A percentile compares a stretch with the other conserved stretches of the same genome.
Evolutionary conservation across 2,329 filamentous ascomycete species (phyloP).

Genomic region (Trichoderma sp.): DNA sequence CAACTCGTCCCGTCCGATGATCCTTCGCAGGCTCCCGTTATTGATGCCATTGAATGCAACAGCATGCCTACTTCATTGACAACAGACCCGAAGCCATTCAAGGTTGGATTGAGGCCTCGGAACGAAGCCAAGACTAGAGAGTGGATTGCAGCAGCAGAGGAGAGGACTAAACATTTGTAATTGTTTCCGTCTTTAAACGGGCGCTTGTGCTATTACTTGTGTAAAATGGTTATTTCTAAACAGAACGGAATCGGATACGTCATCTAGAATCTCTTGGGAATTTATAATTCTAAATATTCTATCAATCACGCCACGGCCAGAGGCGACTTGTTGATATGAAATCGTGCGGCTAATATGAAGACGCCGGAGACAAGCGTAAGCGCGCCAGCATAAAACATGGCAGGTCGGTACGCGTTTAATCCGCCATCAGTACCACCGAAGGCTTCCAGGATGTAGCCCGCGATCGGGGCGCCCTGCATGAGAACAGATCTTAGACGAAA

Average conservation of each 20-base stretch:
- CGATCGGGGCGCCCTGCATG: slow-evolving; percentile 57
- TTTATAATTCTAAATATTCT: too few relatives aligned
- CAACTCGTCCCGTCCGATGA: slow-evolving; percentile 52
- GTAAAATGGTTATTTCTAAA: not conserved
- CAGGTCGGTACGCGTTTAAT: slow-evolving; percentile 57
- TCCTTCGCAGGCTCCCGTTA: slow-evolving; percentile 52
- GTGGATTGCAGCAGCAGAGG: slow-evolving; percentile 59
- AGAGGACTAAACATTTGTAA: slow-evolving; percentile 50
- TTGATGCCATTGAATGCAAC: slow-evolving; percentile 62
- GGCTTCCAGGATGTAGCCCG: slow-evolving; percentile 59
- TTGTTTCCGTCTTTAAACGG: not conserved
- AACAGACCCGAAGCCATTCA: slow-evolving; percentile 66
- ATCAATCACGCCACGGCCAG: slow-evolving; percentile 34
- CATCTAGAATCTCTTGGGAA: not conserved
- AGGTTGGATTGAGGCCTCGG: slow-evolving; percentile 57
- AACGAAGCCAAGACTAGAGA: slow-evolving; percentile 49
- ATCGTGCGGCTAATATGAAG: slow-evolving; percentile 47
- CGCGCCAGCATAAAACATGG: slow-evolving; percentile 63
- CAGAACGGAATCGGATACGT: not conserved
- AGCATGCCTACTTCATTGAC: slow-evolving; percentile 61
- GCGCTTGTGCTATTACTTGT: not conserved
- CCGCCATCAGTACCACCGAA: slow-evolving; percentile 53
- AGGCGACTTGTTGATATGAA: slow-evolving; percentile 46
- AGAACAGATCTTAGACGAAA: not conserved
- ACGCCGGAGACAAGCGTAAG: slow-evolving; percentile 50